Conservation (phyloP, 1,284 basidiomycete species). For the Trichosporon coremiiforme region DNA sequence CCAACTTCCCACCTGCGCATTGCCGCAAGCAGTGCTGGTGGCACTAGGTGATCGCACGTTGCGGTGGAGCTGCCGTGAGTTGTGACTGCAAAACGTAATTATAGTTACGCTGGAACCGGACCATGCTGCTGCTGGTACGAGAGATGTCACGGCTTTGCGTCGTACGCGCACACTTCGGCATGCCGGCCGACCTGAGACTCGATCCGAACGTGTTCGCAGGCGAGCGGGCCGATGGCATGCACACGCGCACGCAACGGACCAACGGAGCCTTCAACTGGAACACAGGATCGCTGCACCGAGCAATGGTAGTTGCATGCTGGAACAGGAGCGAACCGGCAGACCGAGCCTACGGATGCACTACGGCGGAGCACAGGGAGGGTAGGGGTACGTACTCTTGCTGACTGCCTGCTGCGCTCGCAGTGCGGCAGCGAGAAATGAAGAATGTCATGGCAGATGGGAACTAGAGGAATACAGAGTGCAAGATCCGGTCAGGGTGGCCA, state of each 20-base stretch:
- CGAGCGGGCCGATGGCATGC: not conserved
- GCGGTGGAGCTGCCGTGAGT: not conserved
- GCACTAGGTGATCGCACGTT: not conserved
- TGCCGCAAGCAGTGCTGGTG: not conserved
- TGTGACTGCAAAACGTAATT: not conserved
- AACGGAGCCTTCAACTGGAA: not conserved
- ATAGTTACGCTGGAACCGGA: slow-evolving; percentile 8
- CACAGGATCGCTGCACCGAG: not conserved
- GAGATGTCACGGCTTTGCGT: not conserved
- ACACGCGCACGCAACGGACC: not conserved
- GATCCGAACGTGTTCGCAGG: not conserved
- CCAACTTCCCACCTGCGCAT: slow-evolving; percentile 3
- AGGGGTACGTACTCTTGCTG: not conserved
- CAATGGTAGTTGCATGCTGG: not conserved
- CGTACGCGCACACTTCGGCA: not conserved
- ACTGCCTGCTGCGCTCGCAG: not conserved
- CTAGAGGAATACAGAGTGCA: not conserved
- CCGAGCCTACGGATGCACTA: slow-evolving; percentile 8
- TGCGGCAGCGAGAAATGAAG: not conserved
- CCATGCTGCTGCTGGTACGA: not conserved
- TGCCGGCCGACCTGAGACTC: not conserved
- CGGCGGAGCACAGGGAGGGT: not conserved
- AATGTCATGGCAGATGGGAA: not conserved
- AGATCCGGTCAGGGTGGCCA: not conserved
- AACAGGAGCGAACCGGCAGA: not conserved